phyloP scores from a whole-genome alignment of 495 filamentous ascomycete genomes.

The Penicillium manginii region DNA sequence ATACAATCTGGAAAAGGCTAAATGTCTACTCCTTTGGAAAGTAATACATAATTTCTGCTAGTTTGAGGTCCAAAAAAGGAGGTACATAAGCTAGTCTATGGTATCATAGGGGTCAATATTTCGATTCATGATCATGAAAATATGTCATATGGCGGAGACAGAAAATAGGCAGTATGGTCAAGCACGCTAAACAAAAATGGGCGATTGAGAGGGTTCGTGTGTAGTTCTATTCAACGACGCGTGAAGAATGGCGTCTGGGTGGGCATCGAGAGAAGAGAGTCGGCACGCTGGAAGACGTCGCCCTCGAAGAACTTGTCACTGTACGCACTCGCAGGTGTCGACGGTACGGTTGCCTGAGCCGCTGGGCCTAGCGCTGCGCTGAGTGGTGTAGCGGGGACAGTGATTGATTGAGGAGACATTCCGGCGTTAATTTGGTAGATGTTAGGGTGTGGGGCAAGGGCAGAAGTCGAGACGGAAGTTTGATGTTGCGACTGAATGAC shows the following conservation, averaged over 20 bases:
- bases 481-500: slow-evolving; percentile 39
- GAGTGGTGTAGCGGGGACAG: slow-evolving; percentile 68
- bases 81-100: background rate
- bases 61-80: slow-evolving; percentile 1
- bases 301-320: slow-evolving; percentile 66
- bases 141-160: background rate
- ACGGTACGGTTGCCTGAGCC: slow-evolving; percentile 85
- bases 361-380: slow-evolving; percentile 87
- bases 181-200: background rate
- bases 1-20: too few relatives aligned
- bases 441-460: slow-evolving; percentile 27
- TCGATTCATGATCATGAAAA: slow-evolving; percentile 3
- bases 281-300: slow-evolving; percentile 75
- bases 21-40: too few relatives aligned
- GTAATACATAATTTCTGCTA: slow-evolving; percentile 6
- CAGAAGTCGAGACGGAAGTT: slow-evolving; percentile 36
- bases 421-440: slow-evolving; percentile 33
- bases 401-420: slow-evolving; percentile 45
- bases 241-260: slow-evolving; percentile 46
- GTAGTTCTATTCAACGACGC: slow-evolving; percentile 31
- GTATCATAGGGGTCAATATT: background rate
- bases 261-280: slow-evolving; percentile 66
- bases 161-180: background rate
- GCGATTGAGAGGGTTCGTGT: background rate
- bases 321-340: slow-evolving; percentile 73